Evolutionary conservation across 139 green algal species (phyloP), one percentile per base, ranked within the genome.

Genomic region (Picochlorum costavermella): DNA sequence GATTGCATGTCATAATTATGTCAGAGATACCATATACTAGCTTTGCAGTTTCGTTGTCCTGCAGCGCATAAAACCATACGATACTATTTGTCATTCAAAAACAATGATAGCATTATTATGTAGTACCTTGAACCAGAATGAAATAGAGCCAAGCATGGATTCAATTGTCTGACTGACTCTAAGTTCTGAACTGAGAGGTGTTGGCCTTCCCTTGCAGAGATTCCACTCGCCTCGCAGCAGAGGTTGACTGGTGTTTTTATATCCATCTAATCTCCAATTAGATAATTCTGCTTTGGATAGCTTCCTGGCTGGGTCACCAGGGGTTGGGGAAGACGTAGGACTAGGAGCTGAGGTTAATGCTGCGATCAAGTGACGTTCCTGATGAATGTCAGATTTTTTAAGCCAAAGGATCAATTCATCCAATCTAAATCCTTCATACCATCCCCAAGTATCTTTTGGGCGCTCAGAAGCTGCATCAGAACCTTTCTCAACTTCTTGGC

Each of bases 151-250:
- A 48, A 85, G 69, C 50, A 85, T 67, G 1, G 73, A 67, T 46
- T 84, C 75, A 20, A 84, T 58, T n/a, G 64, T 73, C 25, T 40
- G 25, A 23, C 45, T 43, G 3, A 86, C 49, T 49, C 86, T 79
- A 29, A 74, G 62, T 63, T 84, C 76, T 40, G 33, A 12, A 40
- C 33, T 40, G 33, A 40, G 33, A 40, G 33, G 33, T 40, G 33
- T 40, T 40, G 33, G 33, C 33, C 64, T 58, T 14, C 59, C 51
- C 46, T 30, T 55, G 46, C 53, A 37, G 36, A 64, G 69, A 68
- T 79, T 74, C 65, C 72, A 73, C 68, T 87, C 83, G 6, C 86
- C 86, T 0, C 75, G 63, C 56, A 94, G 71, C 72, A 84, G 63
- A 2, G 87, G 87, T 12, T 76, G 78, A 0, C 67, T 44, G 31